A percentile compares a stretch with the other conserved stretches of the same genome.
Evolutionary conservation across 1,284 basidiomycete species (phyloP).

Genomic region (Leccinum angustisporum): DNA sequence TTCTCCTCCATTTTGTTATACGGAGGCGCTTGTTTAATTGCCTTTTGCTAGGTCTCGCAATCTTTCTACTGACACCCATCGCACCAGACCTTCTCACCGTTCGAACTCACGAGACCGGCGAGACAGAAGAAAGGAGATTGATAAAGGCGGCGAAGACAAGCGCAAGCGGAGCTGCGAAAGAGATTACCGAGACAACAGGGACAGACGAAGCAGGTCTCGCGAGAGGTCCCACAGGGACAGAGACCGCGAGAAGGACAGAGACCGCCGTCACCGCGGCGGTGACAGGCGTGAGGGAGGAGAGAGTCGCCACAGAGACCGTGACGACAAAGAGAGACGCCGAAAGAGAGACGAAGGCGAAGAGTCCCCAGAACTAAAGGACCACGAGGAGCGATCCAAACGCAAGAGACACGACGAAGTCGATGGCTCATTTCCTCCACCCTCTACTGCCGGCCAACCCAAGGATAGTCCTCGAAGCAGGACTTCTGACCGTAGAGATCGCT

Average conservation of each 20-base stretch:
- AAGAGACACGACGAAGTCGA: conserved; percentile 52
- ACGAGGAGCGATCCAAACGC: conserved; percentile 57
- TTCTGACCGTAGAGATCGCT: conserved; percentile 51
- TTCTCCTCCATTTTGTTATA: conserved; percentile 10
- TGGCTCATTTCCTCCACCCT: conserved; percentile 39
- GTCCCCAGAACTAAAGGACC: conserved; percentile 39
- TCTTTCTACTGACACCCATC: conserved; percentile 70
- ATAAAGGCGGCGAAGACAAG: conserved; percentile 53
- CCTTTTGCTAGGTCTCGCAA: conserved; percentile 54
- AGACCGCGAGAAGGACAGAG: conserved; percentile 47
- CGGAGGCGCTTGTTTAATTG: conserved; percentile 13
- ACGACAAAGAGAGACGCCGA: conserved; percentile 53
- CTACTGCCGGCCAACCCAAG: conserved; percentile 30
- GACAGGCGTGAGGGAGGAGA: conserved; percentile 51
- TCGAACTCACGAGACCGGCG: conserved; percentile 57
- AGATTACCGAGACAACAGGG: conserved; percentile 49
- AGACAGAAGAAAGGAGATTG: conserved; percentile 54
- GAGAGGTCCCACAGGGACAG: conserved; percentile 47
- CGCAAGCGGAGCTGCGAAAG: conserved; percentile 55
- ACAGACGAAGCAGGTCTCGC: conserved; percentile 42
- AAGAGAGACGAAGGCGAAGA: conserved; percentile 60
- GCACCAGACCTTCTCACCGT: conserved; percentile 67
- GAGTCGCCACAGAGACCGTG: conserved; percentile 43
- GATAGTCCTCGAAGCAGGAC: conserved; percentile 56
- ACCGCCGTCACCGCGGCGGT: conserved; percentile 46